phyloP scores from a whole-genome alignment of 192 early-diverging fungal genomes.

The Coemansia sp. region DNA sequence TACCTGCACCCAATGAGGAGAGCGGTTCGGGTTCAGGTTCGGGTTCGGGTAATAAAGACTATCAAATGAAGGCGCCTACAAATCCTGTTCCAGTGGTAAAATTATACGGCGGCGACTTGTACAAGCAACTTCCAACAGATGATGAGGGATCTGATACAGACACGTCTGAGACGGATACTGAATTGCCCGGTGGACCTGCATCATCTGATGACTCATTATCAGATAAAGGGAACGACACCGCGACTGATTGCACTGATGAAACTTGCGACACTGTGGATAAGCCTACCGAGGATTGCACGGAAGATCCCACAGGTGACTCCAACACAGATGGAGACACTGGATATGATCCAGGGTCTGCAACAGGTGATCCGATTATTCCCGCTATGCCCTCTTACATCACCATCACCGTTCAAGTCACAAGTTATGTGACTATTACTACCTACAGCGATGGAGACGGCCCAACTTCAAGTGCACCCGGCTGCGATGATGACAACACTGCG shows the following conservation, averaged over 20 bases:
- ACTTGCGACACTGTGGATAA: background rate
- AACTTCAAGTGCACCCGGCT: constrained; percentile 4
- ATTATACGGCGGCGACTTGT: constrained; percentile 34
- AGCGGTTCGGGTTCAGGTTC: background rate
- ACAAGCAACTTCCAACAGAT: constrained; percentile 10
- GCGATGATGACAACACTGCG: background rate
- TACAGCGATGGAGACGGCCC: background rate
- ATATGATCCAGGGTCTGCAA: background rate
- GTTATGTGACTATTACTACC: constrained; percentile 9
- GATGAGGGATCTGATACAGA: too few species aligned
- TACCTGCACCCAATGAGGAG: background rate
- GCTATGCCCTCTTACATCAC: background rate
- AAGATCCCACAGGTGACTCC: background rate
- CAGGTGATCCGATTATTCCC: background rate
- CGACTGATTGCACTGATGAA: too few species aligned
- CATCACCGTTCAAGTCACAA: background rate
- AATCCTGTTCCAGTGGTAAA: constrained; percentile 12
- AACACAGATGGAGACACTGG: background rate
- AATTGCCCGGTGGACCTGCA: background rate
- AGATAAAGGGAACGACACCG: too few species aligned
- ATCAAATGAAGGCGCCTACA: constrained; percentile 13
- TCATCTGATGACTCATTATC: background rate
- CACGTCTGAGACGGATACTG: background rate
- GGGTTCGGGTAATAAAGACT: constrained; percentile 1
- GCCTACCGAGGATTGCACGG: background rate